Conservation (phyloP, 495 filamentous ascomycete species). For the Talaromyces wortmannii region DNA sequence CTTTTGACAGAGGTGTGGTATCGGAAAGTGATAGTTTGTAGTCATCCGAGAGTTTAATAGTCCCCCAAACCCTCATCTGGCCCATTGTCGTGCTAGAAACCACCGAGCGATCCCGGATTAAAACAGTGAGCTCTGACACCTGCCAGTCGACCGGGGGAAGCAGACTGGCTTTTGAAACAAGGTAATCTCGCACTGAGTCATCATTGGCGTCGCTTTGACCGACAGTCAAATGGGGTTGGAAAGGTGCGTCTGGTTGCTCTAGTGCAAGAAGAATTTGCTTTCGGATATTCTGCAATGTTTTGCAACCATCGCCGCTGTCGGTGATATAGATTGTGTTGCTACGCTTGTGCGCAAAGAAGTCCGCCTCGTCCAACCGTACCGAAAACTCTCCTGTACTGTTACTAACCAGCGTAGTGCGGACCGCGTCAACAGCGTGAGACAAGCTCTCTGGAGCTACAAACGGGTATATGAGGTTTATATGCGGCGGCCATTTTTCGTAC, state of each 20-base stretch:
- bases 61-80: background rate
- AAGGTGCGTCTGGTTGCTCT: conserved; percentile 13
- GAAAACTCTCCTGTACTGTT: conserved; percentile 7
- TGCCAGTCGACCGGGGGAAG: conserved; percentile 1
- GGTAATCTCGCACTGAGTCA: conserved; percentile 25
- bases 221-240: conserved; percentile 42
- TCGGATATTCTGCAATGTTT: conserved; percentile 11
- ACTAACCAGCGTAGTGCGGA: conserved; percentile 2
- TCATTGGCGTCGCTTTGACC: conserved; percentile 38
- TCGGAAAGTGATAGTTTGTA: background rate
- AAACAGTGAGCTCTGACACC: background rate
- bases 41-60: background rate
- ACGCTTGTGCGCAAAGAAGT: conserved; percentile 30
- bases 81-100: background rate
- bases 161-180: conserved; percentile 33
- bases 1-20: background rate
- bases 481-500: conserved; percentile 51
- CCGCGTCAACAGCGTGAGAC: conserved; percentile 13
- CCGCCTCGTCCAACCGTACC: conserved; percentile 24
- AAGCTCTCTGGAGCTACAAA: conserved; percentile 38
- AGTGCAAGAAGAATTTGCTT: conserved; percentile 11
- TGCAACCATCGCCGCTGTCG: conserved; percentile 10
- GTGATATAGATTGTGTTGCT: conserved; percentile 38
- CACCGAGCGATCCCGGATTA: background rate
- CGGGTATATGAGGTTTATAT: conserved; percentile 54